Base-by-base conservation (phyloP, 1,284 basidiomycete species). In the Tilletia horrida region DNA sequence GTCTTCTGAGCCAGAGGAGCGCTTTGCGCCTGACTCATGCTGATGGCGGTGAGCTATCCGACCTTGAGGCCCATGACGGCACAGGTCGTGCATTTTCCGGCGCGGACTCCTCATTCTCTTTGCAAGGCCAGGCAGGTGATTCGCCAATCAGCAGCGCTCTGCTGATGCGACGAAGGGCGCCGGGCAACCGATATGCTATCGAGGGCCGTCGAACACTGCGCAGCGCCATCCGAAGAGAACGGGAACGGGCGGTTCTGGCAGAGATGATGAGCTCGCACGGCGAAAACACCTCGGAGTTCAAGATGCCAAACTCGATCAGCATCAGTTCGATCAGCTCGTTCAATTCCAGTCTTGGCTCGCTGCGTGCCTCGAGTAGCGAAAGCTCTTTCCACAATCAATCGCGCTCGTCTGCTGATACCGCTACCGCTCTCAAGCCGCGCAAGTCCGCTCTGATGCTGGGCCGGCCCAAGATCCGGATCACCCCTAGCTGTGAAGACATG, bases 401-500 rank as follows among this genome's bases (percentile, higher is more conserved):
- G 1, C 21, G 50, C n/a, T 23, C 40, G 7, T 27, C 35, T 14
- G 6, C 40, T 2, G 21, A 27, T 52, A 27, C 50, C 23, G n/a
- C 13, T 11, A 23, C 13, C 6, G 23, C 27, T 21, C 55, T 59
- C 29, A 59, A 59, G 55, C 23, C 55, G 29, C 55, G 55, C 55
- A 31, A 40, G 55, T 66, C 65, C 8, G 35, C 43, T 9, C 23
- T 59, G 47, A 65, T 29, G 52, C 23, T 65, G n/a, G 64, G 65
- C 1, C 64, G 71, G 16, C 76, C 76, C 3, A 68, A 73, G 13
- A 78, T 78, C 50, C 69, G 75, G 35, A 77, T 78, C 63, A 78
- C 76, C 27, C 76, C 76, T 4, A 77, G 76, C 42, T 73, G 73
- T 16, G 76, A 78, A 42, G 76, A 78, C 40, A 67, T 78, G 3